These are phyloP conservation scores for Debaryomyces coudertii DNA, from an alignment of 1,139 yeast genomes.

Conservation along the genomic window DNA sequence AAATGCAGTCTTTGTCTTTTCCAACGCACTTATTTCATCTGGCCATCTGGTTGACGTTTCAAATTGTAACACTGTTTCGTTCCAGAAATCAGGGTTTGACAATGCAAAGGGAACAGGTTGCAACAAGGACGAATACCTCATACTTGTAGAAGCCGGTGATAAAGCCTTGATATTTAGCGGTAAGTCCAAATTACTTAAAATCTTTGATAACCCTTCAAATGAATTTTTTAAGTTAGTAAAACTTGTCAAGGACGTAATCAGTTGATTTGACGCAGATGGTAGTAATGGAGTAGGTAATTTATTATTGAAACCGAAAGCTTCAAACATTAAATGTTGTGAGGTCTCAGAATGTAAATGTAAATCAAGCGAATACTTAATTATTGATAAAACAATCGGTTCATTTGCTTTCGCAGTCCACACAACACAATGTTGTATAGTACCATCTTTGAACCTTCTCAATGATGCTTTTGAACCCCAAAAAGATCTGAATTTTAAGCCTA, in stretches of 20 bases:
- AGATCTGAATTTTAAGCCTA: conserved; percentile 64
- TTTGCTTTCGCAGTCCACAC: conserved; percentile 71
- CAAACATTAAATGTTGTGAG: conserved; percentile 44
- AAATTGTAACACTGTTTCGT: conserved; percentile 80
- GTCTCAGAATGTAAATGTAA: conserved; percentile 60
- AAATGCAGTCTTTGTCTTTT: conserved; percentile 89
- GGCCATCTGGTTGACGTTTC: conserved; percentile 97
- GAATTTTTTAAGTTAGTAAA: conserved; percentile 63
- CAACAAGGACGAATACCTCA: conserved; percentile 72
- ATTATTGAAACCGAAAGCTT: conserved; percentile 48
- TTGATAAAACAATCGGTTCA: conserved; percentile 68
- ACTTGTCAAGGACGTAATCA: conserved; percentile 52
- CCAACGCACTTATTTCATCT: conserved; percentile 81
- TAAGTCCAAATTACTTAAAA: conserved; percentile 54
- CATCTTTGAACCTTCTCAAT: conserved; percentile 88
- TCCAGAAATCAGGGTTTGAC: conserved; percentile 78
- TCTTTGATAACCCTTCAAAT: conserved; percentile 66
- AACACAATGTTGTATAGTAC: conserved; percentile 85
- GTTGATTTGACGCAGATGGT: conserved; percentile 57
- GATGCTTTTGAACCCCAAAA: conserved; percentile 93
- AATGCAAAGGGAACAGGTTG: conserved; percentile 84
- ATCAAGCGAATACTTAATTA: conserved; percentile 63
- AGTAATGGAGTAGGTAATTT: conserved; percentile 63
- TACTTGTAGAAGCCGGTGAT: conserved; percentile 69
- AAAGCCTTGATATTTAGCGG: conserved; percentile 77